phyloP scores from a whole-genome alignment of 257 asterid genomes.

The Solanum etuberosum region DNA sequence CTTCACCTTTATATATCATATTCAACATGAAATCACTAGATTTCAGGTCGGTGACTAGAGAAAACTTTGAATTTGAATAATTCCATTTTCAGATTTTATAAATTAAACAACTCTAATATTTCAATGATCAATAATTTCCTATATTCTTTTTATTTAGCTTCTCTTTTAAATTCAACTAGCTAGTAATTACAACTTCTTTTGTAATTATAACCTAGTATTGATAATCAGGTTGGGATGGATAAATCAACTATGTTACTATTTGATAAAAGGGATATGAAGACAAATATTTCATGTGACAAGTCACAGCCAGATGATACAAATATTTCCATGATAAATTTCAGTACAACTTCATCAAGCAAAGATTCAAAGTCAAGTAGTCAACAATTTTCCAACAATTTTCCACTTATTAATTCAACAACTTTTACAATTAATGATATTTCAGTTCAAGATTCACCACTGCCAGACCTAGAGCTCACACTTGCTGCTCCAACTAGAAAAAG shows the following conservation, averaged over 20 bases:
- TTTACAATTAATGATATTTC: neutral
- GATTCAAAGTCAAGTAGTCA: neutral
- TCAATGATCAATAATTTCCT: neutral
- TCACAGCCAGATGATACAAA: neutral
- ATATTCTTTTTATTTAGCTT: neutral
- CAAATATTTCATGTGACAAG: neutral
- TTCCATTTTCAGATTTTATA: too few species aligned
- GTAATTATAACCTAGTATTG: neutral
- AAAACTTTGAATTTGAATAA: neutral
- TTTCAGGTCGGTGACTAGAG: neutral
- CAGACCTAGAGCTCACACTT: slow-evolving; percentile 14
- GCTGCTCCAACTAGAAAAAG: slow-evolving; percentile 3
- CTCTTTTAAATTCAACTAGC: neutral
- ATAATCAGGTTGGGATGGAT: slow-evolving; percentile 1
- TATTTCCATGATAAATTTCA: slow-evolving; percentile 3
- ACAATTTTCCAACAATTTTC: neutral
- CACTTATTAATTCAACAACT: neutral
- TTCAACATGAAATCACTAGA: neutral
- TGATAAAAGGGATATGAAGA: neutral
- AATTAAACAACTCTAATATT: neutral
- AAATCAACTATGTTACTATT: neutral
- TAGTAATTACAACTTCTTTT: neutral
- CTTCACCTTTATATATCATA: neutral
- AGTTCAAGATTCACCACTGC: neutral
- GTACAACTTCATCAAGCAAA: neutral